A percentile compares a stretch with the other conserved stretches of the same genome.
Conservation (phyloP, 2,329 filamentous ascomycete species). For the Emergomyces pasteurianus region DNA sequence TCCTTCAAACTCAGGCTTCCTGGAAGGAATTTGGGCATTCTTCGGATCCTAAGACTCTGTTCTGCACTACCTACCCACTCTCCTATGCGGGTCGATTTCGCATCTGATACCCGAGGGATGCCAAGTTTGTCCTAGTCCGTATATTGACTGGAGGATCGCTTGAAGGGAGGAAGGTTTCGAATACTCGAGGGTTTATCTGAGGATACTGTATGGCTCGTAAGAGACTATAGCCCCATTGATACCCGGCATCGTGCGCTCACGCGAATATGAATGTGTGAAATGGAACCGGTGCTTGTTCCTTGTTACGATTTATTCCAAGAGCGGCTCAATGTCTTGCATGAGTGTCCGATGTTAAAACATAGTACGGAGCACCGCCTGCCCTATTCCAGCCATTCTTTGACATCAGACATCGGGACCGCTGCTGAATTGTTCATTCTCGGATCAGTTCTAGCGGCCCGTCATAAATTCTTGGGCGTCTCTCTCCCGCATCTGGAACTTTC, state of each 20-base stretch:
- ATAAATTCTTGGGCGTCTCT: slow-evolving; percentile 44
- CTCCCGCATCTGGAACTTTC: slow-evolving; percentile 61
- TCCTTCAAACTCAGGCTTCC: slow-evolving; percentile 49
- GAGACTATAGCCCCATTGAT: slow-evolving; percentile 77
- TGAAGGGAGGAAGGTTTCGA: slow-evolving; percentile 59
- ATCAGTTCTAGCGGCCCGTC: slow-evolving; percentile 54
- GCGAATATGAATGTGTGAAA: slow-evolving; percentile 67
- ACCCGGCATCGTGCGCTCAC: slow-evolving; percentile 52
- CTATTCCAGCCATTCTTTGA: slow-evolving; percentile 67
- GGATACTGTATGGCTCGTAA: slow-evolving; percentile 64
- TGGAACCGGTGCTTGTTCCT: slow-evolving; percentile 67
- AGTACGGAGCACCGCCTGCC: slow-evolving; percentile 63
- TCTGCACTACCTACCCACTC: slow-evolving; percentile 48
- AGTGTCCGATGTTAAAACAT: slow-evolving; percentile 64
- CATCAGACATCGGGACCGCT: slow-evolving; percentile 30
- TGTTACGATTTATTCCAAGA: slow-evolving; percentile 86
- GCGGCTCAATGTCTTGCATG: slow-evolving; percentile 68
- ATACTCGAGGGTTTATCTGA: slow-evolving; percentile 60
- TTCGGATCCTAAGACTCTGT: slow-evolving; percentile 11
- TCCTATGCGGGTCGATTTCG: slow-evolving; percentile 60
- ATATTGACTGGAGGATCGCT: slow-evolving; percentile 63
- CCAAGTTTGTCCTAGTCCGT: slow-evolving; percentile 57
- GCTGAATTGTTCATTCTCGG: slow-evolving; percentile 48
- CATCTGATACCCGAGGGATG: slow-evolving; percentile 60
- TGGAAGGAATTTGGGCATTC: slow-evolving; percentile 56